Base-by-base conservation (phyloP, 805 yeast species). In the Yarrowia sp. region DNA sequence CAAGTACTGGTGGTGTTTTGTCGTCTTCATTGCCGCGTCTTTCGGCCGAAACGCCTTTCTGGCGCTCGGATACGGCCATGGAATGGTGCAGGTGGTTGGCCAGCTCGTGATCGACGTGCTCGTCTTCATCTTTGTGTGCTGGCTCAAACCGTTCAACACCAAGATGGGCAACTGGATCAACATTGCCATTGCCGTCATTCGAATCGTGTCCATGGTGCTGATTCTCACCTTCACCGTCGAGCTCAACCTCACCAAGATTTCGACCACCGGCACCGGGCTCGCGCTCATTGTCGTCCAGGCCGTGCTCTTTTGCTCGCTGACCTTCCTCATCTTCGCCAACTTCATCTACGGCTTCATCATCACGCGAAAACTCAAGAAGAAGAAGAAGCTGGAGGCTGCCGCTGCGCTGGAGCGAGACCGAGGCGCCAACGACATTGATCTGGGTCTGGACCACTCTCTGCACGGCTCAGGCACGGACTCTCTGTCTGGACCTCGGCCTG, bases 1-100 rank as follows among this genome's bases (percentile, higher is more conserved):
- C 43, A 65, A 70, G 49, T 75, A 70, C 69, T 77, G 80, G 79
- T 77, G 79, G 79, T 73, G 74, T 50, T 77, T 77, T 59, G 70
- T 77, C 8, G 69, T 73, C 9, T 52, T 71, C 10, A 43, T 75
- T 22, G 49, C 61, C 12, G 75, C 74, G 1, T 69, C 75, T 9
- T 72, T 77, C 68, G 74, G 72, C 19, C 70, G 78, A 43, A 75
- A 75, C 61, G 78, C 79, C 19, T 75, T 77, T 53, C 70, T 77
- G 64, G 79, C 77, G 0, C 72, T 77, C 3, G 79, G 75, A 8
- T 72, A 75, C 35, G 78, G 78, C 14, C 72, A 76, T 46, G 78
- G 77, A 8, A 69, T 77, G 69, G 69, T 77, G 22, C 80, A 77
- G 63, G 74, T 77, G 10, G 70, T 75, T 16, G 78, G 79, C 10